Percentiles rank a stretch among this genome's conserved stretches.
These are phyloP conservation scores for Raddia guianensis DNA, from an alignment of 176 grass and related monocot species.

Conservation along the genomic window DNA sequence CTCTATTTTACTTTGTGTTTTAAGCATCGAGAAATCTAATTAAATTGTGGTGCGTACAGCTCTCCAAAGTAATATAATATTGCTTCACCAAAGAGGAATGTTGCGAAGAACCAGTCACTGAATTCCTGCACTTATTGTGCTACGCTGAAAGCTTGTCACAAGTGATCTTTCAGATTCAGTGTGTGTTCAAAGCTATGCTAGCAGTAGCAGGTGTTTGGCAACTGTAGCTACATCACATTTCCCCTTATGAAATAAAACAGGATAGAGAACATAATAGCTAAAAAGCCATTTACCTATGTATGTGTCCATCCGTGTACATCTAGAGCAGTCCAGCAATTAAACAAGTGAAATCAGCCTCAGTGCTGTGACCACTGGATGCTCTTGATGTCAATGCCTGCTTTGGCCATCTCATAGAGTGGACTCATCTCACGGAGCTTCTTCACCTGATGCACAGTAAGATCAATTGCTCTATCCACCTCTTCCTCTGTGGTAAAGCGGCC, in stretches of 20 bases:
- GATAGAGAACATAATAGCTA: constrained; percentile 39
- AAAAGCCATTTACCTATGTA: constrained; percentile 45
- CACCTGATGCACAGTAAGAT: constrained; percentile 81
- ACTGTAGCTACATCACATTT: constrained; percentile 1
- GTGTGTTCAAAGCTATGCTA: background rate
- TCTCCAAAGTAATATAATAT: background rate
- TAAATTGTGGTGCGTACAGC: background rate
- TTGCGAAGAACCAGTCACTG: background rate
- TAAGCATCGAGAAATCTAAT: background rate
- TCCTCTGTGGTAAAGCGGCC: constrained; percentile 90
- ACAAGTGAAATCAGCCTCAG: constrained; percentile 32
- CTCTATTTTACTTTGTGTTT: background rate
- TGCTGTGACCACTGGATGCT: constrained; percentile 91
- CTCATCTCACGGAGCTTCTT: constrained; percentile 95
- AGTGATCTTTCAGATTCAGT: background rate
- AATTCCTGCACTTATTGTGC: background rate
- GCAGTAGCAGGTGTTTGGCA: constrained; percentile 17
- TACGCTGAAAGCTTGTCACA: constrained; percentile 21
- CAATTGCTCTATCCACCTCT: constrained; percentile 80
- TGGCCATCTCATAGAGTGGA: constrained; percentile 98
- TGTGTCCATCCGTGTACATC: constrained; percentile 18
- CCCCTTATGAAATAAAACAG: constrained; percentile 23
- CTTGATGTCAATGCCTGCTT: constrained; percentile 89
- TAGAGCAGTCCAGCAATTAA: background rate
- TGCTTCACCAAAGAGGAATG: constrained; percentile 3